phyloP scores from a whole-genome alignment of 2,329 filamentous ascomycete species.

The Emericellopsis atlantica region DNA sequence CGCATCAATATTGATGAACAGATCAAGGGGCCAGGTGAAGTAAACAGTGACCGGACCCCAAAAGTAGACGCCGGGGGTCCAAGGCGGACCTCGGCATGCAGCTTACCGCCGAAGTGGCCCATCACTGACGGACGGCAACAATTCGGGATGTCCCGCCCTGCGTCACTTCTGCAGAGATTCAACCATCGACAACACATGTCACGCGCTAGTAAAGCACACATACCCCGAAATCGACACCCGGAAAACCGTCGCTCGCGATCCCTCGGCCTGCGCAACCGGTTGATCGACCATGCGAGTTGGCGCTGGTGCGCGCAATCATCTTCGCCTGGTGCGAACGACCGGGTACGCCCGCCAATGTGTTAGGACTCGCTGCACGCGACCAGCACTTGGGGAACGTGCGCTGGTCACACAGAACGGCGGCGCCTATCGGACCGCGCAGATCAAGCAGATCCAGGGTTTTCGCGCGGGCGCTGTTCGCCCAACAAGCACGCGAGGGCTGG shows the following conservation, averaged over 20 bases:
- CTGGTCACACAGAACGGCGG: neutral
- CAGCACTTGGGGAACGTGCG: neutral
- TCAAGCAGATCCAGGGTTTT: neutral
- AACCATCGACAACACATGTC: neutral
- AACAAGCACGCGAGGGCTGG: neutral
- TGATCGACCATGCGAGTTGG: neutral
- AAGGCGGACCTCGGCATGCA: no score
- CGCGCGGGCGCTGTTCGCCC: neutral
- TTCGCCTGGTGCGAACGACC: neutral
- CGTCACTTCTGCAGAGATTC: neutral
- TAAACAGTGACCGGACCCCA: no score
- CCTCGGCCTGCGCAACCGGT: neutral
- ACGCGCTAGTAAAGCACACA: neutral
- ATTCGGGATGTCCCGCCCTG: neutral
- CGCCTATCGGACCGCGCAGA: neutral
- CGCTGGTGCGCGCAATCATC: neutral
- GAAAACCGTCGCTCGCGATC: neutral
- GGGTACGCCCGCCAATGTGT: neutral
- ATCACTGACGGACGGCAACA: no score
- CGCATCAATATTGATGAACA: no score
- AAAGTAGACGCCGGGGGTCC: no score
- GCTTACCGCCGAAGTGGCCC: no score
- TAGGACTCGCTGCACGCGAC: neutral
- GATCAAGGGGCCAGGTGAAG: neutral
- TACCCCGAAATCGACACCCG: neutral